Base-by-base conservation (phyloP, 805 yeast genomes). In the Lipomyces orientalis region DNA sequence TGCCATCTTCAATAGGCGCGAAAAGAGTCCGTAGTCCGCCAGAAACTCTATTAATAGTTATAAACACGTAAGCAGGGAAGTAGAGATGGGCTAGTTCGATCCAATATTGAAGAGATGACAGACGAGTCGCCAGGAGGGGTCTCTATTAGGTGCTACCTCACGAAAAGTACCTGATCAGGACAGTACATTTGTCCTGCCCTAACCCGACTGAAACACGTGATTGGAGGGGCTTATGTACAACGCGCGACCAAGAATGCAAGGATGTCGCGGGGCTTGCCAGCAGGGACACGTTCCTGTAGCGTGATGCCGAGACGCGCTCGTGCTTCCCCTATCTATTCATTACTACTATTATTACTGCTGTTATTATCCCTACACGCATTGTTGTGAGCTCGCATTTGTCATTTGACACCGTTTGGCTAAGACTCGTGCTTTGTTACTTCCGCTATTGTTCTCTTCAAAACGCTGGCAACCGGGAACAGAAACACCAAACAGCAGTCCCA, bases 371-470 rank as follows among this genome's bases (percentile, higher is more conserved):
- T 43, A 19, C 22, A 43, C 49, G 49, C 49, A n/a, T 16, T 43
- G 49, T 43, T 43, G 22, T 5, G 22, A 2, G 49, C 49, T 43
- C 49, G 49, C 29, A 16, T n/a, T 43, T 43, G 22, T 43, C 49
- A 16, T 43, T n/a, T 43, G 49, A 43, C 49, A 43, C 19, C 57
- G 33, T 33, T 33, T 16, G 19, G 57, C 57, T 54, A 33, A 54
- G 57, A 54, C 37, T 29, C 57, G 4, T 10, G 35, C 37, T 33
- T n/a, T 33, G 35, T 8, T 25, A 7, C n/a, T 19, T 5, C 19
- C 19, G 14, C 10, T 37, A 22, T 35, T 33, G 43, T 22, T 39
- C 37, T 31, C 29, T 55, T 14, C 6, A 10, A 22, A 10, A 22
- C 46, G 19, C 29, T 12, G 19, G 12, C 37, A 6, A 14, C 29